phyloP scores from a whole-genome alignment of 2,329 filamentous ascomycete genomes.

The Achaetomium macrosporum region DNA sequence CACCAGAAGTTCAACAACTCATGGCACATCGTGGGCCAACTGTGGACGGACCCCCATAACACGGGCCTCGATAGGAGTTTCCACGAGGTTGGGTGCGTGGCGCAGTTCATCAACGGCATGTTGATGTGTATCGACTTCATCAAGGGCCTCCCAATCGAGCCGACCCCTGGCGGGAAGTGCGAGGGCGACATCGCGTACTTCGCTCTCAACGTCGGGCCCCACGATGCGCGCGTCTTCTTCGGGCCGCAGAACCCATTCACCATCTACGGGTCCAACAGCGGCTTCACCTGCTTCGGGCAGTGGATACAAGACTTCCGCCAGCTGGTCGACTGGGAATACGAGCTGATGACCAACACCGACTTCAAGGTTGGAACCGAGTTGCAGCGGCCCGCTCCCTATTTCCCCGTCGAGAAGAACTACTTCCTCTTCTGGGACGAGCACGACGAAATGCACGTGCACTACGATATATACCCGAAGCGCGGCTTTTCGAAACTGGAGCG shows the following conservation, averaged over 20 bases:
- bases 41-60: constrained; percentile 25
- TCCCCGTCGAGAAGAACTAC: constrained; percentile 54
- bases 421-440: constrained; percentile 54
- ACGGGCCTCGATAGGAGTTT: constrained; percentile 29
- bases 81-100: constrained; percentile 35
- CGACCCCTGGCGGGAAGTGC: constrained; percentile 42
- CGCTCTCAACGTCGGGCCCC: constrained; percentile 44
- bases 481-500: constrained; percentile 40
- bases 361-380: constrained; percentile 46
- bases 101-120: constrained; percentile 34
- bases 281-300: constrained; percentile 50
- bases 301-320: constrained; percentile 50
- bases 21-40: constrained; percentile 49
- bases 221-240: constrained; percentile 53
- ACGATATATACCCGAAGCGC: constrained; percentile 46
- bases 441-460: constrained; percentile 44
- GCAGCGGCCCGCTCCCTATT: constrained; percentile 41
- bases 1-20: constrained; percentile 43
- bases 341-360: constrained; percentile 22
- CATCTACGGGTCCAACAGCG: constrained; percentile 51
- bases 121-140: constrained; percentile 40
- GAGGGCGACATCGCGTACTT: constrained; percentile 38
- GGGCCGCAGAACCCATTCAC: constrained; percentile 45
- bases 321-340: constrained; percentile 40
- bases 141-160: constrained; percentile 39